These are phyloP conservation scores for Aspergillus fructus DNA, from an alignment of 2,329 filamentous ascomycete species.

Conservation along the genomic window DNA sequence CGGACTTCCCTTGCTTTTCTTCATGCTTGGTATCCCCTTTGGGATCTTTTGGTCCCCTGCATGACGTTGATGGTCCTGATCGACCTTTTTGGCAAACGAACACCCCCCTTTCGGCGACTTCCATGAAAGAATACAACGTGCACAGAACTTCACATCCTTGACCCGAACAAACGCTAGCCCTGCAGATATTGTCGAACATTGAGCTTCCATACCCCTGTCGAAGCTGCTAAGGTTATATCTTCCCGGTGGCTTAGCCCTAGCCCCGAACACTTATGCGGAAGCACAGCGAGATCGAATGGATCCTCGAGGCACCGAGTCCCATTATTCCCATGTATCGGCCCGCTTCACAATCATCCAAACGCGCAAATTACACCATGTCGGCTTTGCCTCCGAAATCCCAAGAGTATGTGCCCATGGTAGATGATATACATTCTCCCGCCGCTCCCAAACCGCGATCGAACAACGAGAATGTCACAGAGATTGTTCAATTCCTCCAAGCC, in stretches of 20 bases:
- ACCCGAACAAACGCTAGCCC: not conserved
- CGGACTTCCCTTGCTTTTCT: not conserved
- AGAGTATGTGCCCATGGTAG: conserved; percentile 10
- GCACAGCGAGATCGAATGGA: conserved; percentile 24
- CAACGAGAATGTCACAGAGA: conserved; percentile 35
- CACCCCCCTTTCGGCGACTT: not conserved
- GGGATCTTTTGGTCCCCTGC: not conserved
- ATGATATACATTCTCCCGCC: conserved; percentile 13
- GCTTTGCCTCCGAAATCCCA: conserved; percentile 17
- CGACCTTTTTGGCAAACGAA: not conserved
- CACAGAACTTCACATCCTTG: not conserved
- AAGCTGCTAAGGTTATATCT: conserved; percentile 19
- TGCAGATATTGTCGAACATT: conserved; percentile 6
- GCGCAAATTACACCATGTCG: conserved; percentile 26
- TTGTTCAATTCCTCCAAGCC: conserved; percentile 38
- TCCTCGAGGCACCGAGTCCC: conserved; percentile 34
- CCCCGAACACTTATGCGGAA: conserved; percentile 29
- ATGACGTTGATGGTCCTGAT: not conserved
- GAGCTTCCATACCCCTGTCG: conserved; percentile 7
- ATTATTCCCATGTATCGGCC: conserved; percentile 35
- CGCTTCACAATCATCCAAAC: conserved; percentile 25
- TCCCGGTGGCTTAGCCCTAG: conserved; percentile 19
- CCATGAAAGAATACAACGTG: not conserved
- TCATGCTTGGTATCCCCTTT: not conserved
- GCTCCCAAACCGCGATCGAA: conserved; percentile 19